Percentiles rank a stretch among this genome's conserved stretches.
These are phyloP conservation scores for Candida schatavii DNA, from an alignment of 805 yeast genomes.

Conservation along the genomic window DNA sequence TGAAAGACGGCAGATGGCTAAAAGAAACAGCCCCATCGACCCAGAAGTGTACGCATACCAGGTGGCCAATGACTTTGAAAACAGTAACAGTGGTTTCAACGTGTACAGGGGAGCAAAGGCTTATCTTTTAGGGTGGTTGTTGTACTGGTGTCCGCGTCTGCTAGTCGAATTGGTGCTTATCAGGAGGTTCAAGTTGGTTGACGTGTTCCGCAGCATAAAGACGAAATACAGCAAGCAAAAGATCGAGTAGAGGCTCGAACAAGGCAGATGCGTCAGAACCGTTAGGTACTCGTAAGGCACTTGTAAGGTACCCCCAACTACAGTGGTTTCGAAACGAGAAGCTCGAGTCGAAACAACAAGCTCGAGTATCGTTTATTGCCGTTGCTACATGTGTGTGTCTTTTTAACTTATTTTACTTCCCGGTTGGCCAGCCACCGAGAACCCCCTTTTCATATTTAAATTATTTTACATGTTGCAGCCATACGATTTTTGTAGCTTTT, in stretches of 20 bases:
- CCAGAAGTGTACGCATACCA: conserved; percentile 56
- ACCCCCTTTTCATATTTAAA: no score
- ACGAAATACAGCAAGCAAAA: conserved; percentile 20
- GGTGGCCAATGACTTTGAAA: conserved; percentile 51
- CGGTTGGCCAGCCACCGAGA: no score
- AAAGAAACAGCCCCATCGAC: conserved; percentile 54
- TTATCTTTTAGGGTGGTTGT: conserved; percentile 28
- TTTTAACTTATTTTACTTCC: no score
- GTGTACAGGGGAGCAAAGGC: conserved; percentile 56
- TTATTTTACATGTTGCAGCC: no score
- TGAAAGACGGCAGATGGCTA: conserved; percentile 58
- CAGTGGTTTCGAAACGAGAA: no score
- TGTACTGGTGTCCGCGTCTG: conserved; percentile 44
- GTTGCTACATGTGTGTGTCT: no score
- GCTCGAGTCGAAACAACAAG: no score
- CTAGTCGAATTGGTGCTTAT: conserved; percentile 40
- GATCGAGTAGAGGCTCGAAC: conserved; percentile 10
- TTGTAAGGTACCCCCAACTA: no score
- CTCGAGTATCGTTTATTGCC: no score
- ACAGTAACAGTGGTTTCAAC: conserved; percentile 37
- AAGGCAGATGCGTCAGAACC: no score
- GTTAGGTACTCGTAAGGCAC: no score
- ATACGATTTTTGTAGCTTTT: conserved; percentile 2
- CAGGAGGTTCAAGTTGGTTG: conserved; percentile 30
- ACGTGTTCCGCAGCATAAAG: conserved; percentile 22